Percentiles rank a stretch among this genome's conserved stretches.
Evolutionary conservation across 2,329 filamentous ascomycete species (phyloP).

Genomic region (Aureobasidium sp.): DNA sequence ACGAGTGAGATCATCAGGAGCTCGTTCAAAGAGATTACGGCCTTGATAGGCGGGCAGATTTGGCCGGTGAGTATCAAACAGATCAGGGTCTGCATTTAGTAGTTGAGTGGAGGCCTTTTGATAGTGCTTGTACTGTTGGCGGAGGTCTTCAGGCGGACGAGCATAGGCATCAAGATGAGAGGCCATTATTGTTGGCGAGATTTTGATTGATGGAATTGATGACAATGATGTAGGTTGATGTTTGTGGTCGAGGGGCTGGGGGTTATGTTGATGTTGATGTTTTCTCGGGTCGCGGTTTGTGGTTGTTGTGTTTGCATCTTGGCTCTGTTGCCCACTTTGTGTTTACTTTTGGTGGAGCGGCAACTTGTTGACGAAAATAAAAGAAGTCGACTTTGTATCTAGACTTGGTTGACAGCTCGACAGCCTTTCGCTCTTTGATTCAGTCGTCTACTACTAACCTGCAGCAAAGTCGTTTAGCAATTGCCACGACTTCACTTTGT

Average conservation of each 20-base stretch:
- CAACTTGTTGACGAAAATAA: conserved; percentile 8
- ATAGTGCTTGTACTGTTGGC: conserved; percentile 67
- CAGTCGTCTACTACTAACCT: background rate
- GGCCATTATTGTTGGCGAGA: background rate
- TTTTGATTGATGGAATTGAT: background rate
- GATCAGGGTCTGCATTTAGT: conserved; percentile 44
- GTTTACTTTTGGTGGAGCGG: conserved; percentile 12
- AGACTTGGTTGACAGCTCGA: background rate
- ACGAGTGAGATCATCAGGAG: conserved; percentile 39
- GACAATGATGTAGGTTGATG: background rate
- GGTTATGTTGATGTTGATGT: conserved; percentile 2
- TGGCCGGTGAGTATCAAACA: conserved; percentile 36
- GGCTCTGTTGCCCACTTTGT: conserved; percentile 13
- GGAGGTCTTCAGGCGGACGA: conserved; percentile 64
- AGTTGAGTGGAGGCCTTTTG: conserved; percentile 45
- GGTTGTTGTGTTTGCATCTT: conserved; percentile 11
- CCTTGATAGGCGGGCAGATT: conserved; percentile 23
- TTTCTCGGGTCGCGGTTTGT: background rate
- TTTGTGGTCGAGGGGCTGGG: background rate
- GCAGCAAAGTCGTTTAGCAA: background rate
- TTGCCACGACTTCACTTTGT: background rate
- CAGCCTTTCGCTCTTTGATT: background rate
- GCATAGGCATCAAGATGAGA: conserved; percentile 58
- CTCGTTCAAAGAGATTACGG: conserved; percentile 20
- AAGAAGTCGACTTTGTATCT: background rate